Base-by-base conservation (phyloP, 176 grass and related monocot species). In the Cenchrus fungigraminus region DNA sequence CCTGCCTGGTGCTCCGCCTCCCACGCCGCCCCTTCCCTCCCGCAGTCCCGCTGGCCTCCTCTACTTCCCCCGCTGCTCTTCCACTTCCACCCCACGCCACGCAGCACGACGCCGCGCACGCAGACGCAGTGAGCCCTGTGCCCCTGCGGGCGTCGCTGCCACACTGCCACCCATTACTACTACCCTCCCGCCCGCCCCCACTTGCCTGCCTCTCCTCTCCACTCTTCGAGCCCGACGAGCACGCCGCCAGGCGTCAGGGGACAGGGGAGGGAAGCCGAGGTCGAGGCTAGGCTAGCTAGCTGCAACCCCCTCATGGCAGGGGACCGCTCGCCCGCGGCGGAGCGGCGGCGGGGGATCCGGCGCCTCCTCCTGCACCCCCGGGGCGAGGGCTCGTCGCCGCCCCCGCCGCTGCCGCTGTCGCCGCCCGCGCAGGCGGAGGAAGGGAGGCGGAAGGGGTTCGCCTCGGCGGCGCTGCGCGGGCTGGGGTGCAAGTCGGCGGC, bases 401-500 rank as follows among this genome's bases (percentile, higher is more conserved):
- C 72, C 2, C 3, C 64, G 7, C 45, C 82, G 4, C 22, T 28
- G 4, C 20, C 15, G 37, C 42, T 20, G 78, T 59, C 34, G 1
- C 6, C 43, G 16, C 5, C 45, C 45, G 2, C n/a, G 29, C 3
- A 16, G 28, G 0, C 28, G 11, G 79, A 78, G 66, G 65, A 34
- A 17, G 89, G 85, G 46, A 31, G 89, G 85, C 71, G 63, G 77
- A 91, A 87, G 85, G 85, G 91, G 37, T 90, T 92, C 59, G 92
- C 82, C 3, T 83, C 84, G 58, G 92, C 74, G 62, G 93, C 92
- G 65, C 90, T 99, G 52, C 89, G 97, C 64, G 91, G 97, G 15
- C 86, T 99, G 12, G 94, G 97, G 0, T 99, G 97, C 86, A 19
- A 91, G 80, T 94, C 97, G 19, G 78, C 82, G 0, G 77, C 86